Conservation (phyloP, 345 rosid genomes). For the Iberis pinnata region DNA sequence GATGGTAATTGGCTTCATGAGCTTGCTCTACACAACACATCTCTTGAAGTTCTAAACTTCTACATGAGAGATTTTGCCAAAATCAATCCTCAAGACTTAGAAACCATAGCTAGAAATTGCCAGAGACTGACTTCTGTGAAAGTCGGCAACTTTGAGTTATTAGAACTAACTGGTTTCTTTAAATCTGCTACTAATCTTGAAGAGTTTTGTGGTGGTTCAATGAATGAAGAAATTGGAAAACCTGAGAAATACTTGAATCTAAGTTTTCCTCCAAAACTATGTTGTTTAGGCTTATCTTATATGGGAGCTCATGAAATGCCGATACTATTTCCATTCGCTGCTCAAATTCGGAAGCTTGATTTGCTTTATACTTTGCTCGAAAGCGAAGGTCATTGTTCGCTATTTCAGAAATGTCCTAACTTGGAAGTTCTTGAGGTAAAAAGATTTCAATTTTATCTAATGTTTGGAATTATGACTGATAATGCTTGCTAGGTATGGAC, state of each 20-base stretch:
- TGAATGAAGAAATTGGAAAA: slow-evolving; percentile 40
- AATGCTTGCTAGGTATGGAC: background rate
- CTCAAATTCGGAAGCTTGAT: slow-evolving; percentile 66
- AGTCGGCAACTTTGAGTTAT: slow-evolving; percentile 64
- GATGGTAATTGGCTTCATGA: slow-evolving; percentile 91
- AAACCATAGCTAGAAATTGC: slow-evolving; percentile 68
- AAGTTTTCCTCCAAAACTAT: slow-evolving; percentile 50
- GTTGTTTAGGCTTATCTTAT: slow-evolving; percentile 67
- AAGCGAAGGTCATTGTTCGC: slow-evolving; percentile 72
- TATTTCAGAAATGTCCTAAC: slow-evolving; percentile 76
- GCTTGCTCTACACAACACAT: slow-evolving; percentile 62
- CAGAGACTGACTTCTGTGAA: slow-evolving; percentile 61
- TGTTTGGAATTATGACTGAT: background rate
- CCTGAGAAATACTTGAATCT: slow-evolving; percentile 47
- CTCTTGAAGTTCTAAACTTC: slow-evolving; percentile 74
- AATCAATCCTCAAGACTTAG: slow-evolving; percentile 60
- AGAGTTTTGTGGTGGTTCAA: slow-evolving; percentile 87
- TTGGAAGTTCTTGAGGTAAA: slow-evolving; percentile 91
- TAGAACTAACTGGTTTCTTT: slow-evolving; percentile 64
- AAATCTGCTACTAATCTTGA: slow-evolving; percentile 56
- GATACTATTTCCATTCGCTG: slow-evolving; percentile 68
- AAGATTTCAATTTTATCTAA: background rate
- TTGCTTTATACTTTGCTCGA: slow-evolving; percentile 77
- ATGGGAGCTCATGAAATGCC: slow-evolving; percentile 70
- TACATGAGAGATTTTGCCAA: slow-evolving; percentile 62